Percentiles rank a stretch among this genome's conserved stretches.
Evolutionary conservation across 2,329 filamentous ascomycete genomes (phyloP).

Genomic region (Verticillium nubilum): DNA sequence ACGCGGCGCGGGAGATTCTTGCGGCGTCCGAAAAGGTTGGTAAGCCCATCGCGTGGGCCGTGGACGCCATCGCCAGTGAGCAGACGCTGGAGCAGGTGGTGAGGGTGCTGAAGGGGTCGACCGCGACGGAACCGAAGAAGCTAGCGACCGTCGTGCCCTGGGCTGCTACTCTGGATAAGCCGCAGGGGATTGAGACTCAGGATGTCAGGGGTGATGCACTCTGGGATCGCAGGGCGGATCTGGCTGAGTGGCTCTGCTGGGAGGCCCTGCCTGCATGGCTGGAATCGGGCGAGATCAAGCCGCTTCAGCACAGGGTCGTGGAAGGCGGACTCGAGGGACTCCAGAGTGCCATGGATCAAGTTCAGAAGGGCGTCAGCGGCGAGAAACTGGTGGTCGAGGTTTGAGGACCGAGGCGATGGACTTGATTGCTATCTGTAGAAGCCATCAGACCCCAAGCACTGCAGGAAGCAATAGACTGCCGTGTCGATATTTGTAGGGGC

Average conservation of each 20-base stretch:
- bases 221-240: slow-evolving; percentile 1
- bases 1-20: slow-evolving; percentile 1
- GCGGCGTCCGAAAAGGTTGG: not conserved
- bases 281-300: slow-evolving; percentile 28
- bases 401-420: not conserved
- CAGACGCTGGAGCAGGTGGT: not conserved
- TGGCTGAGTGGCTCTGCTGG: slow-evolving; percentile 1
- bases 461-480: not conserved
- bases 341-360: slow-evolving; percentile 33
- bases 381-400: slow-evolving; percentile 29
- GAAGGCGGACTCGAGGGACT: slow-evolving; percentile 29
- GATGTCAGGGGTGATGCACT: not conserved
- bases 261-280: slow-evolving; percentile 15
- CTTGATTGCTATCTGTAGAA: too few species aligned
- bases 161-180: not conserved
- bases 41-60: slow-evolving; percentile 1
- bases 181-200: not conserved
- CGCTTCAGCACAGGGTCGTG: slow-evolving; percentile 32
- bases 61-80: slow-evolving; percentile 6
- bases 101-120: not conserved
- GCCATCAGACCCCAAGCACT: too few species aligned
- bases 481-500: not conserved
- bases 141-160: not conserved
- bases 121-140: not conserved
- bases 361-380: slow-evolving; percentile 36